Percentiles rank a stretch among this genome's conserved stretches.
These are phyloP conservation scores for Aspergillus sclerotioniger DNA, from an alignment of 495 filamentous ascomycete genomes.

Conservation along the genomic window DNA sequence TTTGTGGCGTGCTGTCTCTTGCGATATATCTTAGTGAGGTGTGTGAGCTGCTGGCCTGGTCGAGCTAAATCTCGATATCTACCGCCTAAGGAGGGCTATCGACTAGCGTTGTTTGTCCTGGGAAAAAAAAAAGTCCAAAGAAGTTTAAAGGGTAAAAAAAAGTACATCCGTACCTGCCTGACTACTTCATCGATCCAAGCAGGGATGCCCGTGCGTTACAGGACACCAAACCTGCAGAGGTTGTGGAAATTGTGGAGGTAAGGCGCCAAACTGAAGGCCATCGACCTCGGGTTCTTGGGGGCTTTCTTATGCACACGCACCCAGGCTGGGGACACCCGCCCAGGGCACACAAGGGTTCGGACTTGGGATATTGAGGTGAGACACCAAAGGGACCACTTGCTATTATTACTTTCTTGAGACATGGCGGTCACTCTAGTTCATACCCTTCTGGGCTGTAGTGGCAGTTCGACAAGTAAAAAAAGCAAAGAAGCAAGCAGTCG, in stretches of 20 bases:
- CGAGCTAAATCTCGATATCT: neutral
- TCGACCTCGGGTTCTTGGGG: neutral
- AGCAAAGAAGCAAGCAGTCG: neutral
- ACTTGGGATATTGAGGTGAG: constrained; percentile 6
- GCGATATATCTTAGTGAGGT: neutral
- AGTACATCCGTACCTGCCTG: neutral
- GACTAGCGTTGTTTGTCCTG: neutral
- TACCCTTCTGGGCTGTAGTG: neutral
- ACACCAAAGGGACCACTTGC: constrained; percentile 3
- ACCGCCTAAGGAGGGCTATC: neutral
- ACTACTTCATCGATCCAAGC: neutral
- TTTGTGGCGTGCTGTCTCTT: neutral
- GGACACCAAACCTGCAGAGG: neutral
- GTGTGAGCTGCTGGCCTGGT: neutral
- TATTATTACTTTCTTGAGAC: constrained; percentile 7
- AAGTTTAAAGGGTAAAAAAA: neutral
- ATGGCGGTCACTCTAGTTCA: neutral
- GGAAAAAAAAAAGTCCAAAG: neutral
- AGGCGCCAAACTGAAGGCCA: neutral
- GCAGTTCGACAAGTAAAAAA: neutral
- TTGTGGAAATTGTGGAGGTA: constrained; percentile 1
- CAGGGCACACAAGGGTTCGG: neutral
- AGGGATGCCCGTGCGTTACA: constrained; percentile 6
- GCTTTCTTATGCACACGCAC: neutral
- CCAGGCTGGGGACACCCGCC: neutral